Evolutionary conservation across 192 early-diverging fungal genomes (phyloP).

Genomic region (Linnemannia schmuckeri): DNA sequence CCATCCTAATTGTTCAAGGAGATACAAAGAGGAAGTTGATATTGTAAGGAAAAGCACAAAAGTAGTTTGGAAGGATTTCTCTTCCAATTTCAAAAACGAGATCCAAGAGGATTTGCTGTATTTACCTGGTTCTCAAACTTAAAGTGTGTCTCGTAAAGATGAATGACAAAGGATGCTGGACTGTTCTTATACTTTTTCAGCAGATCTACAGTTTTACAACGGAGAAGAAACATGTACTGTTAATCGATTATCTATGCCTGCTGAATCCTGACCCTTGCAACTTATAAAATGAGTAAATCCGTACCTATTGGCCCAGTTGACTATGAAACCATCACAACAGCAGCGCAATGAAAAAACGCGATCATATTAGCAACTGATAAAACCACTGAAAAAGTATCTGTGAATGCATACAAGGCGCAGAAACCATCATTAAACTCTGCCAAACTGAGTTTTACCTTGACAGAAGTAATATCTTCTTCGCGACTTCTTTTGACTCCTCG

Average conservation of each 20-base stretch:
- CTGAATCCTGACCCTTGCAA: no score
- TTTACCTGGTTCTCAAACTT: conserved; percentile 75
- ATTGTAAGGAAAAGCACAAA: no score
- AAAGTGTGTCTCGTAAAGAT: conserved; percentile 80
- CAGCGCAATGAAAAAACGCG: background rate
- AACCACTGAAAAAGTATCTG: background rate
- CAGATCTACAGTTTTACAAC: conserved; percentile 43
- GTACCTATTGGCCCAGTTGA: conserved; percentile 17
- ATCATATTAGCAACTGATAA: background rate
- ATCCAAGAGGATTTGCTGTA: background rate
- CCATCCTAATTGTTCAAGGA: conserved; percentile 55
- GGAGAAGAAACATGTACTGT: background rate
- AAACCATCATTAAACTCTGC: background rate
- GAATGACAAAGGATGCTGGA: conserved; percentile 72
- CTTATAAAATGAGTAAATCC: background rate
- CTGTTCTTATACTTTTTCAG: conserved; percentile 63
- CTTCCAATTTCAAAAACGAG: background rate
- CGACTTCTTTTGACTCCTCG: conserved; percentile 39
- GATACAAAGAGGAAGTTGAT: background rate
- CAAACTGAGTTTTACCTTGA: conserved; percentile 23
- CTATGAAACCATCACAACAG: background rate
- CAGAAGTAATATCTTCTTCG: conserved; percentile 13
- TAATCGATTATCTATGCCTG: background rate
- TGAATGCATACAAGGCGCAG: background rate
- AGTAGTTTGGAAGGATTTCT: background rate